Percentiles rank a stretch among this genome's conserved stretches.
Evolutionary conservation across 306 rosid genomes (phyloP).

Genomic region (Carpinus fangiana): DNA sequence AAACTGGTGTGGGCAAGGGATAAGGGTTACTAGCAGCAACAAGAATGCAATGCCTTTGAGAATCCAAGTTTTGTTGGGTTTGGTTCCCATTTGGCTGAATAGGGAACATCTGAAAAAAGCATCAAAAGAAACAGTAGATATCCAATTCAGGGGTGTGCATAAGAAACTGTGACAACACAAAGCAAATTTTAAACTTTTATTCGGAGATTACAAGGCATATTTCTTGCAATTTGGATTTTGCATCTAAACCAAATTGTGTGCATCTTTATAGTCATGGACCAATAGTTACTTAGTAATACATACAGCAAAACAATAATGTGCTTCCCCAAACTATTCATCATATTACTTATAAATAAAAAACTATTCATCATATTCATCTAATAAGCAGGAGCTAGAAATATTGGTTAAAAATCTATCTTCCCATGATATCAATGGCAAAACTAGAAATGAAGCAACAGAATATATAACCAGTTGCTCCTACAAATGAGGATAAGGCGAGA

Average conservation of each 20-base stretch:
- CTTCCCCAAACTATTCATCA: neutral
- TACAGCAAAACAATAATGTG: neutral
- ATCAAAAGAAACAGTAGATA: slow-evolving; percentile 25
- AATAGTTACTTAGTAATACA: neutral
- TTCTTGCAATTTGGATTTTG: neutral
- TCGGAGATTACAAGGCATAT: neutral
- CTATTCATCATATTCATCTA: neutral
- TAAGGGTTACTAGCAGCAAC: slow-evolving; percentile 91
- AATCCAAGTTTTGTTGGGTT: slow-evolving; percentile 76
- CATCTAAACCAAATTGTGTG: slow-evolving; percentile 2
- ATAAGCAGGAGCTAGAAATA: neutral
- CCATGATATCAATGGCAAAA: neutral
- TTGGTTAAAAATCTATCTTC: neutral
- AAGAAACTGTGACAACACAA: neutral
- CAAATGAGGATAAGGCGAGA: neutral
- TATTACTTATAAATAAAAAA: neutral
- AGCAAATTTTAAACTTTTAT: neutral
- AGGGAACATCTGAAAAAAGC: slow-evolving; percentile 74
- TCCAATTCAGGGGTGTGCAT: neutral
- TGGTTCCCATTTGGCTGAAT: slow-evolving; percentile 63
- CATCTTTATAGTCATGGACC: neutral
- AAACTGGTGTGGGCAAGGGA: slow-evolving; percentile 89
- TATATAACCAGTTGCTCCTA: neutral
- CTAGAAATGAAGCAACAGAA: neutral
- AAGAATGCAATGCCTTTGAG: slow-evolving; percentile 86